Conservation (phyloP, 2,329 filamentous ascomycete species). For the Colletotrichum sp. region DNA sequence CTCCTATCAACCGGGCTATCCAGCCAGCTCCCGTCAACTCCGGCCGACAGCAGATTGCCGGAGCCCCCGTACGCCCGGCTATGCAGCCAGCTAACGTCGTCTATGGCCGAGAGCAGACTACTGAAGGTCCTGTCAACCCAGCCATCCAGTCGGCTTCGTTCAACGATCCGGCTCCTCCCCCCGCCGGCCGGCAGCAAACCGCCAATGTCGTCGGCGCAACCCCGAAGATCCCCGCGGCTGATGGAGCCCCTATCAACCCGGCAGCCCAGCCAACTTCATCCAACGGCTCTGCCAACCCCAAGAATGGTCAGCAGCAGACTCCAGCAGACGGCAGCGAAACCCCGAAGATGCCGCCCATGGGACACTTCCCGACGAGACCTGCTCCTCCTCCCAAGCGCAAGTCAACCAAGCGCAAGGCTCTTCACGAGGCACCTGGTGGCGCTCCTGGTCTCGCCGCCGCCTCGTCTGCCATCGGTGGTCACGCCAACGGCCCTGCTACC, state of each 20-base stretch:
- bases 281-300: background rate
- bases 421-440: background rate
- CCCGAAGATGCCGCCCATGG: background rate
- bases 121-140: background rate
- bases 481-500: background rate
- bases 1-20: background rate
- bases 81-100: background rate
- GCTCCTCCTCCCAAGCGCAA: background rate
- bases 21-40: background rate
- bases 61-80: background rate
- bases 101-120: fast-evolving
- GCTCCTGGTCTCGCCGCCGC: background rate
- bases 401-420: background rate
- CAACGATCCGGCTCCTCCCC: fast-evolving
- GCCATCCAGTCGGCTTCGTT: background rate
- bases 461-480: background rate
- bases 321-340: background rate
- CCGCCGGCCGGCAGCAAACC: background rate
- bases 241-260: background rate
- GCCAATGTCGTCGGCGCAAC: too few species aligned
- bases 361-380: background rate
- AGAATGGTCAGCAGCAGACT: background rate
- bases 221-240: too few species aligned
- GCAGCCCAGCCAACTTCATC: background rate
- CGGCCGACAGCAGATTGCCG: background rate